Conservation (phyloP, 2,329 filamentous ascomycete species). For the Nemania serpens region DNA sequence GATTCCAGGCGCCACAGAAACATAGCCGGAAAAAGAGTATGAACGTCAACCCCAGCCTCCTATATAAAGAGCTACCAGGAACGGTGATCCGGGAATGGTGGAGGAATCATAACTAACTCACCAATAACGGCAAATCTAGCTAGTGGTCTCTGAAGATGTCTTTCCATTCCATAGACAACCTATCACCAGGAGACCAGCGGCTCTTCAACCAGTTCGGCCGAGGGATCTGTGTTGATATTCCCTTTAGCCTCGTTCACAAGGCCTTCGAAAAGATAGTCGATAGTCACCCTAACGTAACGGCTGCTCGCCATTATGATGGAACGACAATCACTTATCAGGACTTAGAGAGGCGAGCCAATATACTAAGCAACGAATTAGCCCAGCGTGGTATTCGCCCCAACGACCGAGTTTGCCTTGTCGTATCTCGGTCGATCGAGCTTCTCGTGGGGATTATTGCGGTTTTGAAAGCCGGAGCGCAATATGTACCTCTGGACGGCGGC, state of each 20-base stretch:
- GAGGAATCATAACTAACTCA: neutral
- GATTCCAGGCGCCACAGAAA: neutral
- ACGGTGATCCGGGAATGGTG: neutral
- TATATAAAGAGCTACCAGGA: slow-evolving; percentile 17
- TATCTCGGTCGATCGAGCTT: slow-evolving; percentile 60
- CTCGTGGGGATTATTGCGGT: slow-evolving; percentile 61
- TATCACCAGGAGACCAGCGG: slow-evolving; percentile 32
- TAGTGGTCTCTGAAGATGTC: slow-evolving; percentile 23
- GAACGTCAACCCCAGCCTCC: neutral
- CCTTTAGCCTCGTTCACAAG: slow-evolving; percentile 42
- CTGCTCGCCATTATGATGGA: slow-evolving; percentile 44
- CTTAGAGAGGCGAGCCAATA: slow-evolving; percentile 49
- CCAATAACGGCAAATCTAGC: neutral
- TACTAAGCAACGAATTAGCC: slow-evolving; percentile 48
- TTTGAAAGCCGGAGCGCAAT: slow-evolving; percentile 61
- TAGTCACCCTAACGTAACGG: slow-evolving; percentile 44
- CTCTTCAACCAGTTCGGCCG: slow-evolving; percentile 38
- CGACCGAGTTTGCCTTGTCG: slow-evolving; percentile 59
- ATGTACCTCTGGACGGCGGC: slow-evolving; percentile 63
- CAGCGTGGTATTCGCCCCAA: slow-evolving; percentile 47
- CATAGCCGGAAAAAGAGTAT: neutral
- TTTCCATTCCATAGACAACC: slow-evolving; percentile 34
- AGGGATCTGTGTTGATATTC: slow-evolving; percentile 35
- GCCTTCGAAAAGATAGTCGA: slow-evolving; percentile 42
- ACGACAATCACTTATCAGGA: slow-evolving; percentile 49